A percentile compares a stretch with the other conserved stretches of the same genome.
Conservation (phyloP, 176 grass and related monocot species). For the Musa beccarii region DNA sequence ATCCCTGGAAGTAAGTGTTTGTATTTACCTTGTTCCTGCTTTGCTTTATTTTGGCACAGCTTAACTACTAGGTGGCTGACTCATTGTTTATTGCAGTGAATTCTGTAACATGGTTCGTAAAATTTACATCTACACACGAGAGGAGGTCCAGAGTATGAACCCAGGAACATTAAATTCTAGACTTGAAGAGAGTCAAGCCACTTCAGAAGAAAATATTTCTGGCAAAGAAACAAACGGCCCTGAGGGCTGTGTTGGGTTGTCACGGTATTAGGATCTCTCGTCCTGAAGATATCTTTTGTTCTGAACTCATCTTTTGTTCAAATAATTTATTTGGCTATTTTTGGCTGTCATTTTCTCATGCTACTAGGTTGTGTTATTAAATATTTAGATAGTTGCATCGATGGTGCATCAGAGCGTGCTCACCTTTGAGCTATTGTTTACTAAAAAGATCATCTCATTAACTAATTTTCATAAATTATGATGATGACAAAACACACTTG, state of each 20-base stretch:
- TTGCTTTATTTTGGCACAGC: neutral
- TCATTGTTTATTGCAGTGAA: slow-evolving; percentile 42
- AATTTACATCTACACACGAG: slow-evolving; percentile 80
- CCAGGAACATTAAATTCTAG: slow-evolving; percentile 51
- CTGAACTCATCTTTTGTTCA: neutral
- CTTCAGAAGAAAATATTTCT: slow-evolving; percentile 36
- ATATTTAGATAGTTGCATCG: neutral
- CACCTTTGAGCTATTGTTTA: neutral
- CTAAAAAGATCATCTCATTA: neutral
- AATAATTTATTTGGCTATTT: neutral
- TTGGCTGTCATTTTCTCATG: too few species aligned
- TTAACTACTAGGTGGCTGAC: neutral
- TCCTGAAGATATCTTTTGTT: too few species aligned
- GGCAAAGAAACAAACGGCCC: slow-evolving; percentile 32
- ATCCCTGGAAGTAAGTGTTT: slow-evolving; percentile 77
- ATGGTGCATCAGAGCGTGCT: neutral
- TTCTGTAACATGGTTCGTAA: slow-evolving; percentile 85
- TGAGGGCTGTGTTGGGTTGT: slow-evolving; percentile 24
- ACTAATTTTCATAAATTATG: neutral
- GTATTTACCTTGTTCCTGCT: neutral
- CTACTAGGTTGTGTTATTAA: neutral
- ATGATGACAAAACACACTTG: neutral
- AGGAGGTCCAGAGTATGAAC: slow-evolving; percentile 87
- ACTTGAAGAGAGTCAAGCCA: slow-evolving; percentile 42
- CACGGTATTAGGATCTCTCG: slow-evolving; percentile 11